phyloP scores from a whole-genome alignment of 2,329 filamentous ascomycete species.

The Colletotrichum siamense region DNA sequence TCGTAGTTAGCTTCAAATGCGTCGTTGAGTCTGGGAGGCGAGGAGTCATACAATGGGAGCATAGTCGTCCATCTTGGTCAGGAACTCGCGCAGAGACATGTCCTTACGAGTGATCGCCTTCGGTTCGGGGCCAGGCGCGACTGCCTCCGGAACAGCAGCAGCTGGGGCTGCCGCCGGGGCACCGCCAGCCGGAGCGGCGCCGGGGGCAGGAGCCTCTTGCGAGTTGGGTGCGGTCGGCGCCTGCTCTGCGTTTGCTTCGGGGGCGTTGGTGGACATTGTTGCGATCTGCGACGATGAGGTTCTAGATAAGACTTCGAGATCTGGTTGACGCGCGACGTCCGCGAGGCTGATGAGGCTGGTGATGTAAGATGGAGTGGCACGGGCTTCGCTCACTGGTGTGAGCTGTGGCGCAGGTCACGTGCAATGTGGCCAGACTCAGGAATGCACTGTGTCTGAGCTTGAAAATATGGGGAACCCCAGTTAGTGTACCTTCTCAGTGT shows the following conservation, averaged over 20 bases:
- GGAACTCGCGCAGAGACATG: slow-evolving; percentile 87
- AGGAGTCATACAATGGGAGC: slow-evolving; percentile 83
- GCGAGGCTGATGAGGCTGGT: slow-evolving; percentile 17
- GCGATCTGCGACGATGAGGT: not conserved
- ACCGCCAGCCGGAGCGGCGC: slow-evolving; percentile 13
- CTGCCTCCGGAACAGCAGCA: slow-evolving; percentile 39
- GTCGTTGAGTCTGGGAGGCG: not conserved
- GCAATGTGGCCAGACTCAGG: not conserved
- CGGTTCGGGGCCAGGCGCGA: slow-evolving; percentile 59
- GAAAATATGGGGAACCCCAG: not conserved
- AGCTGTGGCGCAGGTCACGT: slow-evolving; percentile 5
- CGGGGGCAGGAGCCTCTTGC: not conserved
- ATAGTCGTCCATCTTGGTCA: slow-evolving; percentile 97
- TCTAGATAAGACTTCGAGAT: not conserved
- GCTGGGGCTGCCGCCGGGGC: slow-evolving; percentile 10
- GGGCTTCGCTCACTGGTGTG: not conserved
- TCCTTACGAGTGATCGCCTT: slow-evolving; percentile 86
- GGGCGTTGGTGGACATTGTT: slow-evolving; percentile 40
- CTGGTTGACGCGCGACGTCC: not conserved
- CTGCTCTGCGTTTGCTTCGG: slow-evolving; percentile 35
- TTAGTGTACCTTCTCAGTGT: too few species aligned
- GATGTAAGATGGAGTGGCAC: slow-evolving; percentile 9
- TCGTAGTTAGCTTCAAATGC: not conserved
- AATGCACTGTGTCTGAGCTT: not conserved
- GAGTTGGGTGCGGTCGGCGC: slow-evolving; percentile 23